phyloP scores from a whole-genome alignment of 768 basidiomycete genomes.

The Amanita rimosa region DNA sequence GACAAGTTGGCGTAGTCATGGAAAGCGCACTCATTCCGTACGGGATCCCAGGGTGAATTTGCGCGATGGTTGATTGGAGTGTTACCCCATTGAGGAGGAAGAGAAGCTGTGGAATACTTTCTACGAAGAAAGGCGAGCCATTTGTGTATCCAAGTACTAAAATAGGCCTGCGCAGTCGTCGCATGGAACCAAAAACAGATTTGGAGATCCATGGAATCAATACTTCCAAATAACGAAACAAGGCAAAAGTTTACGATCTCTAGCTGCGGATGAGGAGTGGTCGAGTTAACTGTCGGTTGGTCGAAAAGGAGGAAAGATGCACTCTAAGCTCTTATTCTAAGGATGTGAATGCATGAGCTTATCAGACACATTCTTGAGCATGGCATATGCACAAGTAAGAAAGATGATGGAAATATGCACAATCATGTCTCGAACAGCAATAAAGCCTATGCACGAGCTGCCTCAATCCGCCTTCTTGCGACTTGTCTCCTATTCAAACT shows the following conservation, averaged over 20 bases:
- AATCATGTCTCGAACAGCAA: not conserved
- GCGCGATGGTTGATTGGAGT: constrained; percentile 25
- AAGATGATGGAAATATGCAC: not conserved
- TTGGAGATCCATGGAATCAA: not conserved
- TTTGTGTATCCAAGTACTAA: not conserved
- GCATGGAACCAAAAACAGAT: not conserved
- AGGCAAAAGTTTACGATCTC: not conserved
- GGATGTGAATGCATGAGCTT: not conserved
- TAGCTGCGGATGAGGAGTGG: not conserved
- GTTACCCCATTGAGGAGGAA: not conserved
- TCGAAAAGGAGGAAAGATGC: not conserved
- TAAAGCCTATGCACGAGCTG: constrained; percentile 29
- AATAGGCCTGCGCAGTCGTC: not conserved
- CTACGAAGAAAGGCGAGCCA: not conserved
- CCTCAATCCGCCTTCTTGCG: constrained; percentile 82
- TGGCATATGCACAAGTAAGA: not conserved
- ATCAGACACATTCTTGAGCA: not conserved
- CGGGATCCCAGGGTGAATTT: constrained; percentile 21
- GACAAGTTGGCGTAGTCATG: constrained; percentile 19
- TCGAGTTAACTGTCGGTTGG: too few relatives aligned
- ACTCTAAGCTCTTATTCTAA: not conserved
- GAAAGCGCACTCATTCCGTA: constrained; percentile 35
- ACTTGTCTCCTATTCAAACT: constrained; percentile 81
- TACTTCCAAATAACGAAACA: not conserved
- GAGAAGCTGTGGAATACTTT: not conserved